Base-by-base conservation (phyloP, 2,329 filamentous ascomycete genomes). In the Juglanconis oblonga region DNA sequence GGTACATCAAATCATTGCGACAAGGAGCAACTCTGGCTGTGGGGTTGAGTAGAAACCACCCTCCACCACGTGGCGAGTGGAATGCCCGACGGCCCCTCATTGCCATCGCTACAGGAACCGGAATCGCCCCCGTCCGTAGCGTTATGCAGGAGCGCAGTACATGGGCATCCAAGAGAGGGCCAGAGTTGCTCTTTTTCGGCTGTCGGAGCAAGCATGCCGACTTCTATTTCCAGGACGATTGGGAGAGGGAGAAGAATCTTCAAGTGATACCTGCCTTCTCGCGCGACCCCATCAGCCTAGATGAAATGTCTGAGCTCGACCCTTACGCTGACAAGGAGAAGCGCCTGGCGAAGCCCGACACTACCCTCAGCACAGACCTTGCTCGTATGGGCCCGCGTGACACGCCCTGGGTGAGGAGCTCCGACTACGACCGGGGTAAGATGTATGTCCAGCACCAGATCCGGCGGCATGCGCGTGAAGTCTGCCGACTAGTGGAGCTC, bases 21-120 rank as follows among this genome's bases (percentile, higher is more conserved):
- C 75, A 79, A 0, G 82, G 82, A 1, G 85, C 87, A 9, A 73
- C 74, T 0, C 76, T 97, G 14, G 79, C 74, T 31, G 80, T 96
- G 69, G 87, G 64, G 74, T 82, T 76, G 75, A 81, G 71, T 78
- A 82, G 63, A 75, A 82, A 14, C 71, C 84, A 31, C 79, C 76
- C 70, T 69, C 73, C 69, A 77, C 72, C 66, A 80, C 70, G 67
- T 76, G 71, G 77, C 64, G 40, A 76, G 4, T 64, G 67, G 17
- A 71, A 74, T 31, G 70, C 72, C 48, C 67, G 65, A 36, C 73
- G 76, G 1, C 89, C 92, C 0, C 81, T 93, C 7, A 78, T 97
- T 38, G 86, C 93, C 68, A 85, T 97, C 56, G 92, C 88, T 1
- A 90, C 93, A 0, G 93, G 93, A 3, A 97, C 93, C 0, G 93